Base-by-base conservation (phyloP, 2,329 filamentous ascomycete species). In the Colletotrichum australisinense region DNA sequence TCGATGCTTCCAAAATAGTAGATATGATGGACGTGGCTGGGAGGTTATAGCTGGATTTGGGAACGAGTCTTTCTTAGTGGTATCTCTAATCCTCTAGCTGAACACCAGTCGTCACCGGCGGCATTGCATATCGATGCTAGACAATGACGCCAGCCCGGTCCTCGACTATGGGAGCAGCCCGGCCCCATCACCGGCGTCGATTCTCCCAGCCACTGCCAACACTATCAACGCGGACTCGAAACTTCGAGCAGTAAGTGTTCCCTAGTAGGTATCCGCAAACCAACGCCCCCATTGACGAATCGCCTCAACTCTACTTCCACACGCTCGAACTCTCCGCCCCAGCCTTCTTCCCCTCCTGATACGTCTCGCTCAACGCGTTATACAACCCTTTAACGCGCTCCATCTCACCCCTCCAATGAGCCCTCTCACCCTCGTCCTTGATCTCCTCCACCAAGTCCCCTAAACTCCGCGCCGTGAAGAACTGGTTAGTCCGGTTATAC, bases 401-500 rank as follows among this genome's bases (percentile, higher is more conserved):
- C 16, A 89, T 83, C 78, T 90, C 87, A 0, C 28, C 73, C 1
- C 53, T 72, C 82, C 82, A 86, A 28, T 76, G 77, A 24, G 74
- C 67, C 69, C 75, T 79, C 63, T 85, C 84, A 2, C 57, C 77
- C 2, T 57, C 77, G 35, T 84, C 83, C 1, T 79, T 75, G 4
- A 89, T 75, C 24, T 82, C 80, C 0, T 69, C 78, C 0, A 86
- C 79, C 46, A 88, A 66, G 7, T 87, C 85, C 8, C 76, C 78
- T 2, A 88, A 76, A 67, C 86, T 86, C 58, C 79, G 81, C 0
- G 84, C 84, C 11, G 76, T 79, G 71, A 90, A 91, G 80, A 90
- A 90, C 80, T 86, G 88, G 76, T 91, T 91, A 3, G 74, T 79
- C n/a, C 84, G 82, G 70, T 90, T 91, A 71, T 90, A 91, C 62